Base-by-base conservation (phyloP, 768 basidiomycete genomes). In the Candolleomyces efflorescens region DNA sequence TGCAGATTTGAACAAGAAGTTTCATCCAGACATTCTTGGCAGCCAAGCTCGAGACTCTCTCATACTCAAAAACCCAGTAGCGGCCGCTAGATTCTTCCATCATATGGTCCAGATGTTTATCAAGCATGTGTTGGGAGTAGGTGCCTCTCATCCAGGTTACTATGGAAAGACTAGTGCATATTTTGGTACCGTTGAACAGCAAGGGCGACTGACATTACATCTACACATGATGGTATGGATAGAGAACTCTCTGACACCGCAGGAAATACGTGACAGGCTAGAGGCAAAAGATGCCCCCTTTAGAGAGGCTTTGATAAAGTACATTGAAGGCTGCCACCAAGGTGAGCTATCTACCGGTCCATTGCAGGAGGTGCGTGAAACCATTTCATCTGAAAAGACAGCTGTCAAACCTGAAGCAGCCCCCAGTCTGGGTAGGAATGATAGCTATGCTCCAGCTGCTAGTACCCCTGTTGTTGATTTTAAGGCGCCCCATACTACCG, bases 141-240 rank as follows among this genome's bases (percentile, higher is more conserved):
- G 59, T 4, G 3, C 27, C 9, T 27, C 27, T 27, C 3, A 27
- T 27, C 4, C 27, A 4, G 69, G 70, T 1, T 17, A 69, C 2
- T 75, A 62, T 61, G 71, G 73, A n/a, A 18, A 61, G 1, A 67
- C 69, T 6, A 4, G 54, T 1, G 67, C 56, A 1, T 73, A 68
- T 51, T 67, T 66, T 60, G 66, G 64, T 0, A 65, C 64, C 3
- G 66, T 69, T 54, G 71, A 74, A 49, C 63, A 68, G 48, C 73
- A 74, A 59, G 71, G 69, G 1, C 52, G 68, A 5, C 46, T 68
- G 0, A 71, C 71, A 1, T 52, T 75, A 13, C 75, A 76, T 64
- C 43, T 74, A 5, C 75, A 74, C 59, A 26, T 68, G 44, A 44
- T 75, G 3, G 7, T 71, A 10, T 73, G 69, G 69, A 60, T 71